Conservation (phyloP, 1,284 basidiomycete species). For the Porphyrellus sp. region DNA sequence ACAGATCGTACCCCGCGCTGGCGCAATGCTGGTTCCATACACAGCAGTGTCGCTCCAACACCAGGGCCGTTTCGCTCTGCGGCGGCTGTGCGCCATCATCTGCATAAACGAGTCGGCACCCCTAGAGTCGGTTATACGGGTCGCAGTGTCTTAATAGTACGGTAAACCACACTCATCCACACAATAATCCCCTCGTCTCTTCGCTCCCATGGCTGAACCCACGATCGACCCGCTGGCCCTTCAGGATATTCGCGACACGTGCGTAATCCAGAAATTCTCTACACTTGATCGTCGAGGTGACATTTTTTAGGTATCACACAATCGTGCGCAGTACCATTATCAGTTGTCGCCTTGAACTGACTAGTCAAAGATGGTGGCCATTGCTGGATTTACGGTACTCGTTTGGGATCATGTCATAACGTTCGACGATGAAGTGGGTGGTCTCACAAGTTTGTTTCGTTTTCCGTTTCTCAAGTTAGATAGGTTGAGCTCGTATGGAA, state of each 20-base stretch:
- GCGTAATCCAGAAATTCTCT: not conserved
- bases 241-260: conserved; percentile 6
- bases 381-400: conserved; percentile 40
- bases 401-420: conserved; percentile 48
- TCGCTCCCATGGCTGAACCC: conserved; percentile 4
- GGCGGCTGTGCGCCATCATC: not conserved
- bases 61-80: not conserved
- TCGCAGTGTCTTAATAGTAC: not conserved
- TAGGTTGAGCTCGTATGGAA: conserved; percentile 42
- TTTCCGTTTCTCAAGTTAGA: not conserved
- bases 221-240: too few species aligned
- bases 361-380: conserved; percentile 39
- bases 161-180: not conserved
- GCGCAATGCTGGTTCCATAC: too few species aligned
- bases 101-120: not conserved
- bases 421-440: conserved; percentile 40
- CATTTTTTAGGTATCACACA: conserved; percentile 14
- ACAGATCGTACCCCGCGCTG: too few species aligned
- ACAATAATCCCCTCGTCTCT: not conserved
- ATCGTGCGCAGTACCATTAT: conserved; percentile 8
- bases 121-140: not conserved
- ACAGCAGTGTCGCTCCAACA: not conserved
- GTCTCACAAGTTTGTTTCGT: not conserved
- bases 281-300: not conserved
- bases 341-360: not conserved